Evolutionary conservation across 768 basidiomycete genomes (phyloP).

Genomic region (Mycena filopes): DNA sequence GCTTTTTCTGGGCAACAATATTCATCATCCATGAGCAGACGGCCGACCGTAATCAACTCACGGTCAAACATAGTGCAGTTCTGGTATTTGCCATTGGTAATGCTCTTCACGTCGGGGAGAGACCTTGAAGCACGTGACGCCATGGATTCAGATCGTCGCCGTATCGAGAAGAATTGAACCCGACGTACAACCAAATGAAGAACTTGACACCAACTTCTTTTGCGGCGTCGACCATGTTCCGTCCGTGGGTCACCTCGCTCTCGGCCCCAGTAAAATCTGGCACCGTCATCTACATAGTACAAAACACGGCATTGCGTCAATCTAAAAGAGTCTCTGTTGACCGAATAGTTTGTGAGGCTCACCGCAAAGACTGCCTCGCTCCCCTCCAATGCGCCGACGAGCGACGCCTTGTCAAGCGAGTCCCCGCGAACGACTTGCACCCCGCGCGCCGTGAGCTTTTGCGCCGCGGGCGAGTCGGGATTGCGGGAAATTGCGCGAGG

Average conservation of each 20-base stretch:
- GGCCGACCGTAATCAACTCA: neutral
- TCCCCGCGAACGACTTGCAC: neutral
- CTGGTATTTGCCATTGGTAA: neutral
- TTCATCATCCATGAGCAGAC: too few relatives aligned
- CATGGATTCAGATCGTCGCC: too few relatives aligned
- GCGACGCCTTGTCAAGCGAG: neutral
- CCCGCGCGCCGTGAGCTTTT: neutral
- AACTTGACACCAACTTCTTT: neutral
- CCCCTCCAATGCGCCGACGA: neutral
- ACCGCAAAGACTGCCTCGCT: conserved; percentile 12
- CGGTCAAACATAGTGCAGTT: neutral
- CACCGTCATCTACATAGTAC: too few relatives aligned
- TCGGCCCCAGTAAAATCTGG: too few relatives aligned
- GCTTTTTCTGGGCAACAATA: too few relatives aligned
- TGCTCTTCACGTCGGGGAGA: neutral
- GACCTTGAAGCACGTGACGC: neutral
- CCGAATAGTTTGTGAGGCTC: too few relatives aligned
- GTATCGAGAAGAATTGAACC: neutral
- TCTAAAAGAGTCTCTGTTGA: too few relatives aligned
- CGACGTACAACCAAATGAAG: neutral
- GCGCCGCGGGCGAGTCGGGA: neutral
- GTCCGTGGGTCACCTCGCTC: neutral
- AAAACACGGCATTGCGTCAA: too few relatives aligned
- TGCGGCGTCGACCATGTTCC: neutral
- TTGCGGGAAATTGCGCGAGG: neutral